Base-by-base conservation (phyloP, 2,329 filamentous ascomycete genomes). In the Plectosphaerella cucumerina region DNA sequence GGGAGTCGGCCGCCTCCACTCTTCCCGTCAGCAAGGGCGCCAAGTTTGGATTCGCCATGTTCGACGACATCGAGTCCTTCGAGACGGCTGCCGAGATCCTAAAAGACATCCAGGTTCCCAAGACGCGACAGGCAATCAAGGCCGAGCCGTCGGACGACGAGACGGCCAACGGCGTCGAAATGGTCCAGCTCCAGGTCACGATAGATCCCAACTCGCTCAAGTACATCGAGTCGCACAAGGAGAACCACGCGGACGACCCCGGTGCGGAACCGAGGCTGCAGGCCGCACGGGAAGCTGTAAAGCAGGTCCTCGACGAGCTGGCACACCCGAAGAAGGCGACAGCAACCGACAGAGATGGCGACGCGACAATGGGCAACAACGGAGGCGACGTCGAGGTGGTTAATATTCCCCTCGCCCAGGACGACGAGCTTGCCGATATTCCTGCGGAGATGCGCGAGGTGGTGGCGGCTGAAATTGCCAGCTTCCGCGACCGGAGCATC, bases 381-480 rank as follows among this genome's bases (percentile, higher is more conserved):
- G 83, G 82, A 37, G 84, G 84, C 33, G 82, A 84, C 50, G 85
- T 90, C 6, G 91, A 96, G 67, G 86, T 97, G 37, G 86, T 96
- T 57, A 96, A 92, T 52, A 96, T 97, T 53, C 87, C 91, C 4
- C 78, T 96, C 31, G 85, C 86, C 1, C 82, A 88, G 48, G 94
- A 99, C 56, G 95, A 99, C 63, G 94, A 99, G 63, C 77, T 99
- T 26, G 87, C 92, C 18, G 94, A 99, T 62, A 97, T 99, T 45
- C 94, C 94, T 0, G 87, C 90, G 1, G 94, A 97, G 65, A 95
- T 96, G 90, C 86, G 94, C 21, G 94, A 96, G 65, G 92, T 90
- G 0, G 94, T 99, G 15, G 90, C 94, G 0, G 87, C 87, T 51
- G 95, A 99, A 66, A 99, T 99, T 61, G 86, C 90, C 0, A 89